Evolutionary conservation across 1,139 yeast species (phyloP).

Genomic region (Blastobotrys indianensis): DNA sequence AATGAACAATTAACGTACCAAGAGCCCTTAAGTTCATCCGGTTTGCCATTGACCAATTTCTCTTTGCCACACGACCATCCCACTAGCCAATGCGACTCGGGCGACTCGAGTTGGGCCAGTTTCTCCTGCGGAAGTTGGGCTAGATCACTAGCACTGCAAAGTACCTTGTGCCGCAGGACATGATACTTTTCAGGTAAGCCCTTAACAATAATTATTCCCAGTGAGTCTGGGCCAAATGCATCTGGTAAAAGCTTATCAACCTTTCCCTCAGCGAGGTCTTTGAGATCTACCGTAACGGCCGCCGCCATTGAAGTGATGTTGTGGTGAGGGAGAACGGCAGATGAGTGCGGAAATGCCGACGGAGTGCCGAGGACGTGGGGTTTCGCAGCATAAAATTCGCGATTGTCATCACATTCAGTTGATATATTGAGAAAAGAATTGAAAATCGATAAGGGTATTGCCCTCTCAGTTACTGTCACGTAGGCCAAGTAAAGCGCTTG

Average conservation of each 20-base stretch:
- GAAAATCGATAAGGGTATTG: too few species aligned
- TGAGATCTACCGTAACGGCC: constrained; percentile 33
- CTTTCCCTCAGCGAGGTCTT: constrained; percentile 36
- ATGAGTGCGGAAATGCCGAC: neutral
- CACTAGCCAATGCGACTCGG: constrained; percentile 47
- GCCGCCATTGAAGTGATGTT: neutral
- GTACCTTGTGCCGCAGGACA: constrained; percentile 40
- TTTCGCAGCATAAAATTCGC: too few species aligned
- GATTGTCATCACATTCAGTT: neutral
- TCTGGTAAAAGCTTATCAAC: constrained; percentile 33
- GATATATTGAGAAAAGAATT: too few species aligned
- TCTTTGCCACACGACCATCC: constrained; percentile 70
- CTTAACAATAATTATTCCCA: constrained; percentile 48
- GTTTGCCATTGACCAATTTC: constrained; percentile 37
- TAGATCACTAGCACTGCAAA: constrained; percentile 42
- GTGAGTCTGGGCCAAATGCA: constrained; percentile 55
- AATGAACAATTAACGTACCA: constrained; percentile 57
- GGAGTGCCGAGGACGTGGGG: too few species aligned
- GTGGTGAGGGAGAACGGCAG: neutral
- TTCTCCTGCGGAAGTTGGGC: constrained; percentile 40
- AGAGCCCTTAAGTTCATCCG: constrained; percentile 54
- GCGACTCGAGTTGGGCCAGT: constrained; percentile 41
- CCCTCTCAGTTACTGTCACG: too few species aligned
- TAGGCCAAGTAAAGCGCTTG: too few species aligned
- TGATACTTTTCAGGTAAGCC: constrained; percentile 41